phyloP scores from a whole-genome alignment of 192 early-diverging fungal genomes.

The Coemansia sp. region DNA sequence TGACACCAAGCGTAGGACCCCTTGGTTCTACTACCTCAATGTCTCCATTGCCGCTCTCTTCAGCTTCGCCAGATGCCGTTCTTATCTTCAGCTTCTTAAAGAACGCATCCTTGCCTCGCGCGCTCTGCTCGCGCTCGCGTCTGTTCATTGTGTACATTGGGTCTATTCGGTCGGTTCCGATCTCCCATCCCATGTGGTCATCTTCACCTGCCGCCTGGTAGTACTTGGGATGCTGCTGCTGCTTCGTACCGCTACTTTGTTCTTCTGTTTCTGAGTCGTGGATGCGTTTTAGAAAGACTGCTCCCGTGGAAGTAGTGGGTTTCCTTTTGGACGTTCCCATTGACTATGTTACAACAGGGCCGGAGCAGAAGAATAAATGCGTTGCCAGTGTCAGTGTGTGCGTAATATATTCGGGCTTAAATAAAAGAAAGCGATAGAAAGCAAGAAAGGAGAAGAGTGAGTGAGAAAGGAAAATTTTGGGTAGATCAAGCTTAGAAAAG shows the following conservation, averaged over 20 bases:
- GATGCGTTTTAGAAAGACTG: constrained; percentile 30
- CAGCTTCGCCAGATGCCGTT: background rate
- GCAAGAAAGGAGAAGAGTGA: background rate
- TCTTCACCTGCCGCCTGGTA: constrained; percentile 36
- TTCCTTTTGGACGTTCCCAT: constrained; percentile 11
- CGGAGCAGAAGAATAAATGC: background rate
- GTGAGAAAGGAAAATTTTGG: background rate
- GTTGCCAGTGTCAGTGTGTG: no score
- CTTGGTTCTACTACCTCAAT: background rate
- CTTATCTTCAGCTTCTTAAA: constrained; percentile 36
- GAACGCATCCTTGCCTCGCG: constrained; percentile 30
- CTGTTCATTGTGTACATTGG: constrained; percentile 50
- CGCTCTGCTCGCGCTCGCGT: constrained; percentile 31
- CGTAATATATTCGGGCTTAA: no score
- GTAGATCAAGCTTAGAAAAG: background rate
- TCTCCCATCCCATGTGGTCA: constrained; percentile 40
- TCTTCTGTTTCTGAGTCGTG: constrained; percentile 19
- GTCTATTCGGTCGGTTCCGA: constrained; percentile 21
- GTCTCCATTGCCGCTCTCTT: background rate
- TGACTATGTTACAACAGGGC: background rate
- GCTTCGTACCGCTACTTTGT: background rate
- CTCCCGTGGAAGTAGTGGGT: background rate
- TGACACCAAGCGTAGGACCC: constrained; percentile 1
- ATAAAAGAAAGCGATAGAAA: no score
- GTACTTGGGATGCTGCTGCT: background rate